A percentile compares a stretch with the other conserved stretches of the same genome.
Evolutionary conservation across 177 flowering plant species (phyloP).

Genomic region (Tripterygium wilfordii): DNA sequence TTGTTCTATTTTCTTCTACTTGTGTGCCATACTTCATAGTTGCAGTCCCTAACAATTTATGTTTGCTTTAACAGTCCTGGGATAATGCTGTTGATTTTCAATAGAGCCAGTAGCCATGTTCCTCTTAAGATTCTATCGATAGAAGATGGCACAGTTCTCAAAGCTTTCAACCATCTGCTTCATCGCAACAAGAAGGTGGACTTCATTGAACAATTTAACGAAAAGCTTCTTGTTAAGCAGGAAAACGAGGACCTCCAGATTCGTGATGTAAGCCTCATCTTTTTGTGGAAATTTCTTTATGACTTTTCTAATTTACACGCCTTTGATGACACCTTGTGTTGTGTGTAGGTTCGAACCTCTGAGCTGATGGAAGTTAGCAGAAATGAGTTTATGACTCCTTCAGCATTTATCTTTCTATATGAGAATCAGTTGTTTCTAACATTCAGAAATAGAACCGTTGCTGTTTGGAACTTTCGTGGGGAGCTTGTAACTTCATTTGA

Average conservation of each 20-base stretch:
- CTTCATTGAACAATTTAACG: conserved; percentile 97
- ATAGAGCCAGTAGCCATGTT: conserved; percentile 64
- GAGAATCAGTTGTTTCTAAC: conserved; percentile 95
- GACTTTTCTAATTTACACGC: conserved; percentile 1
- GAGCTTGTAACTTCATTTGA: conserved; percentile 99
- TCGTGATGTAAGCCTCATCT: conserved; percentile 62
- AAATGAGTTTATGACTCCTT: conserved; percentile 93
- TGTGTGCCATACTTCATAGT: no score
- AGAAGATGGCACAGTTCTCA: conserved; percentile 96
- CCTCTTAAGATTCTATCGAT: conserved; percentile 93
- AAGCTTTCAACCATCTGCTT: conserved; percentile 86
- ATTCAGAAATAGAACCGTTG: conserved; percentile 82
- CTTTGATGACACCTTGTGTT: not conserved
- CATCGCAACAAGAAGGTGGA: conserved; percentile 98
- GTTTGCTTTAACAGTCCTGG: no score
- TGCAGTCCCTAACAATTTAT: no score
- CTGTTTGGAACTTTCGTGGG: conserved; percentile 99
- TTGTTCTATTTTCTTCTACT: no score
- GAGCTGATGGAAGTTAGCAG: conserved; percentile 80
- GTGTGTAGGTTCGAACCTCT: conserved; percentile 72
- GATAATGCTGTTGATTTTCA: conserved; percentile 89
- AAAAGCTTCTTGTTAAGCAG: conserved; percentile 98
- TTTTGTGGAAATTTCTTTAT: not conserved
- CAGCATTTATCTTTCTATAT: conserved; percentile 93
- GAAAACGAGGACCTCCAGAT: conserved; percentile 98